Conservation (phyloP, 202 grass and related monocot species). For the Digitaria exilis region DNA sequence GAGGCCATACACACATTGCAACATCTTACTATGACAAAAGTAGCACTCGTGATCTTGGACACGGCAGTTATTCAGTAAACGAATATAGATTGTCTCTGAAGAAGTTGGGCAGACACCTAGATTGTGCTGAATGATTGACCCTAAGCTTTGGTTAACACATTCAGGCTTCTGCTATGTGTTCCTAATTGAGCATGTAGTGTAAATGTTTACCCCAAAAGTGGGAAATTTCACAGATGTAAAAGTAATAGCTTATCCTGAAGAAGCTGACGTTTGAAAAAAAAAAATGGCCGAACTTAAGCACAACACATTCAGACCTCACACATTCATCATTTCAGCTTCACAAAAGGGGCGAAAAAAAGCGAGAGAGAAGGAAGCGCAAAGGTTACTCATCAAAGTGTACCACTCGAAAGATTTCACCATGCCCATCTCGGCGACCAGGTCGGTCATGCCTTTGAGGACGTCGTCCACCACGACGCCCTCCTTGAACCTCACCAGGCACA, state of each 20-base stretch:
- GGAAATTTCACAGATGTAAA: background rate
- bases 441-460: conserved; percentile 51
- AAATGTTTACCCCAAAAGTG: background rate
- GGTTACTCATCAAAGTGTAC: conserved; percentile 31
- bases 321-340: background rate
- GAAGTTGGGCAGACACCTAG: background rate
- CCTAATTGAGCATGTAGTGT: background rate
- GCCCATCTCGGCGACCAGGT: conserved; percentile 54
- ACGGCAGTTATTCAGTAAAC: background rate
- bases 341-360: background rate
- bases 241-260: background rate
- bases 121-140: background rate
- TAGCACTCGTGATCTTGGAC: background rate
- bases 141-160: background rate
- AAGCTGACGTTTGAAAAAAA: background rate
- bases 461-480: conserved; percentile 56
- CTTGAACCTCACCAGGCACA: conserved; percentile 65
- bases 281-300: background rate
- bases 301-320: background rate
- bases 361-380: background rate
- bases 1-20: background rate
- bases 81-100: background rate
- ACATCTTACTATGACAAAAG: background rate
- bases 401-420: conserved; percentile 77
- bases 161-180: background rate